Conservation (phyloP, 768 basidiomycete species). For the Hygrocybe coccinea region DNA sequence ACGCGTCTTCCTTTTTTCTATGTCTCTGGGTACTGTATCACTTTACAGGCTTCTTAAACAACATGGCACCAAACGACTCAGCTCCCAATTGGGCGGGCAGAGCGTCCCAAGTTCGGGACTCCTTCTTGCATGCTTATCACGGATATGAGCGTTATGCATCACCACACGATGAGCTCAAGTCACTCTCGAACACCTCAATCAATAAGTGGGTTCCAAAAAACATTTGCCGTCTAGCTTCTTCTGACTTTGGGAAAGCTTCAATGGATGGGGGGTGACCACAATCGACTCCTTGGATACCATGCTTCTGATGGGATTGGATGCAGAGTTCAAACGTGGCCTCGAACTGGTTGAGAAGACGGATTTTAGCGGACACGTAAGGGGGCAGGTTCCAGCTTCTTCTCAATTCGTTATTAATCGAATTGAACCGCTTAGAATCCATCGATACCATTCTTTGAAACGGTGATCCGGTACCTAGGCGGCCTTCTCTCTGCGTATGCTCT, state of each 20-base stretch:
- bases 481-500: constrained; percentile 80
- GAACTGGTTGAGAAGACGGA: constrained; percentile 45
- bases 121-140: constrained; percentile 64
- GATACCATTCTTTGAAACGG: constrained; percentile 74
- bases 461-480: constrained; percentile 88
- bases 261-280: constrained; percentile 74
- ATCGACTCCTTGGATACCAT: constrained; percentile 86
- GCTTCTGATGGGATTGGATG: constrained; percentile 69
- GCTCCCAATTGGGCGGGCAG: constrained; percentile 46
- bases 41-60: background rate
- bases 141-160: constrained; percentile 60
- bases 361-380: constrained; percentile 44
- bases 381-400: background rate
- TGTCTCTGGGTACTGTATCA: background rate
- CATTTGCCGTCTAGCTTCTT: background rate
- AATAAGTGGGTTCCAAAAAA: constrained; percentile 1
- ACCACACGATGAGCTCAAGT: constrained; percentile 59
- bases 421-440: constrained; percentile 22
- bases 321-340: constrained; percentile 65
- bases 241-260: constrained; percentile 47
- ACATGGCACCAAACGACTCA: background rate
- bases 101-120: constrained; percentile 52
- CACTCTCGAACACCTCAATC: constrained; percentile 39
- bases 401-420: background rate
- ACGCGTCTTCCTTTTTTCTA: background rate